These are phyloP conservation scores for Meredithiella fracta DNA, from an alignment of 2,329 filamentous ascomycete genomes.

Conservation along the genomic window DNA sequence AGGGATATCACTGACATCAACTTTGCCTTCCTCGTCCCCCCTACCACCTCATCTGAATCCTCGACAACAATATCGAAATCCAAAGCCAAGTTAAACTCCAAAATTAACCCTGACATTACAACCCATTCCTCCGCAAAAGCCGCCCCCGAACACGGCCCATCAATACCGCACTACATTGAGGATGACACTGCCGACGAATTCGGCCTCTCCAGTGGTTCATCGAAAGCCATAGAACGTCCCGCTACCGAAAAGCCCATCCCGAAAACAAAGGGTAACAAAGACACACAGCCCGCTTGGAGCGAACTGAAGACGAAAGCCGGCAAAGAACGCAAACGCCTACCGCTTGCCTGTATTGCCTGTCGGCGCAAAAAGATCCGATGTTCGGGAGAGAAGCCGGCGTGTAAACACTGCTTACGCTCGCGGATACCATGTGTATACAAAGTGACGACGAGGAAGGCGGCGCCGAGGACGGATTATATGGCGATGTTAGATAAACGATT, in stretches of 20 bases:
- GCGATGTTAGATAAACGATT: slow-evolving; percentile 92
- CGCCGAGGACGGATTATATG: slow-evolving; percentile 95
- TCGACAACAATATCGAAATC: background rate
- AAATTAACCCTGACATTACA: background rate
- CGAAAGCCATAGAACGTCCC: slow-evolving; percentile 27
- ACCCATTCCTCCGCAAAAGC: background rate
- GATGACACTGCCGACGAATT: slow-evolving; percentile 43
- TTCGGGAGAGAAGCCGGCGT: slow-evolving; percentile 92
- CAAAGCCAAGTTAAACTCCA: background rate
- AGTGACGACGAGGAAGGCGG: slow-evolving; percentile 83
- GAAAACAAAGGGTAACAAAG: slow-evolving; percentile 40
- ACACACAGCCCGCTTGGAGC: slow-evolving; percentile 52
- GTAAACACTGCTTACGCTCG: slow-evolving; percentile 86
- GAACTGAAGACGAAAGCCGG: slow-evolving; percentile 83
- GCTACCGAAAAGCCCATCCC: slow-evolving; percentile 33
- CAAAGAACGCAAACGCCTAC: slow-evolving; percentile 85
- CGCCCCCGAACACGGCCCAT: slow-evolving; percentile 24
- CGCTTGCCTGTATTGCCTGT: slow-evolving; percentile 88
- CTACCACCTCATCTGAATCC: background rate
- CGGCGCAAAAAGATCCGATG: slow-evolving; percentile 95
- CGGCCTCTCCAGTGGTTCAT: slow-evolving; percentile 26
- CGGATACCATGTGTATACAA: slow-evolving; percentile 96
- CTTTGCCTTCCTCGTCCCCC: background rate
- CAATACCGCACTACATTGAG: slow-evolving; percentile 25
- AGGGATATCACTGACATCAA: slow-evolving; percentile 4